Percentiles rank a stretch among this genome's conserved stretches.
phyloP scores from a whole-genome alignment of 352 stramenopile species.

The Globisporangium barbulae region DNA sequence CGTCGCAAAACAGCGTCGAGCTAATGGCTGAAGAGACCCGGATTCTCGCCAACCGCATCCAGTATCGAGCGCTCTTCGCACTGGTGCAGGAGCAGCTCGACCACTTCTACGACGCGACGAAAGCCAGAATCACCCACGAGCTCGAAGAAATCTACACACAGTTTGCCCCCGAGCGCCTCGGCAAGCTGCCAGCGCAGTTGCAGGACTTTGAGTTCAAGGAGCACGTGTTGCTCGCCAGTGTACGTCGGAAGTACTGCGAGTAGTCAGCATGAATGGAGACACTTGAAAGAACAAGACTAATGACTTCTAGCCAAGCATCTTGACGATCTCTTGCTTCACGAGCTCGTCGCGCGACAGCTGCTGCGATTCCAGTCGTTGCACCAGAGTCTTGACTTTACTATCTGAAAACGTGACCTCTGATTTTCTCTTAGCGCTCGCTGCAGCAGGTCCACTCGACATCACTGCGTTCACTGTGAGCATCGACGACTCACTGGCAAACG shows the following conservation, averaged over 20 bases:
- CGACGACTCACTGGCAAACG: neutral
- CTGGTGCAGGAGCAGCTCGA: conserved; percentile 24
- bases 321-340: conserved; percentile 11
- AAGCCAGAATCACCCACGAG: conserved; percentile 19
- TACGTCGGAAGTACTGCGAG: conserved; percentile 46
- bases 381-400: conserved; percentile 9
- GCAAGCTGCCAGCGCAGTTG: conserved; percentile 50
- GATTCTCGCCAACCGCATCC: conserved; percentile 10
- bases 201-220: conserved; percentile 51
- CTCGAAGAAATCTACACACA: conserved; percentile 40
- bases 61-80: conserved; percentile 36
- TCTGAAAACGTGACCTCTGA: neutral
- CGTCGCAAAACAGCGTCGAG: neutral
- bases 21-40: neutral
- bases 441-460: neutral
- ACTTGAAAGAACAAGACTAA: neutral
- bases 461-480: neutral
- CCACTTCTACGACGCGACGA: conserved; percentile 28
- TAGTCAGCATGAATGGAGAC: neutral
- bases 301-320: neutral
- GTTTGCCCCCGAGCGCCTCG: conserved; percentile 46
- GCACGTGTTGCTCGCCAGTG: conserved; percentile 30
- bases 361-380: conserved; percentile 23
- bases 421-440: neutral
- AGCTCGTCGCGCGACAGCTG: conserved; percentile 15